Evolutionary conservation across 2,329 filamentous ascomycete species (phyloP), one percentile per base, ranked within the genome.

Genomic region (Trichoderma breve): DNA sequence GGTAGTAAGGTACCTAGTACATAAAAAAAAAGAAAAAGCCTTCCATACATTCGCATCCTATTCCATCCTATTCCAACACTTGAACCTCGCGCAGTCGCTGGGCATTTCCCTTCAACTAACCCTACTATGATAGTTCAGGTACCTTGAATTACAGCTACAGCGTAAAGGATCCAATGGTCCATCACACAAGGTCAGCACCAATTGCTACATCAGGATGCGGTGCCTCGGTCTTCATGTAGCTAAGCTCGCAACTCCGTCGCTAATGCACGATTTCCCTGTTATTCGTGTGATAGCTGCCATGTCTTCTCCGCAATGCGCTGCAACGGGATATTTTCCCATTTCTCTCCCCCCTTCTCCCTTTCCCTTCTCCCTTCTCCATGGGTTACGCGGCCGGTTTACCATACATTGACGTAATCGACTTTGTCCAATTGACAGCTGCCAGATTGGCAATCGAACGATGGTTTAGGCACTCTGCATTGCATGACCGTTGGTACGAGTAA

Each of bases 181-280:
- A 18, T 57, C 47, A 39, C 47, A 28, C 24, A 63, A 14, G 7
- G 14, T 28, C 6, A 21, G 21, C 32, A 11, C 34, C 32, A n/a
- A 39, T n/a, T 12, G 28, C 39, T 26, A 60, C 34, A 5, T 28
- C 14, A 47, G 18, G 24, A 26, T 47, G 26, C 51, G 32, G 34
- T 34, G 65, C 26, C 28, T 60, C 34, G 47, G 21, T n/a, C n/a
- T n/a, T 43, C 39, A 43, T 43, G 39, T 15, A 43, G 43, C 36
- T 15, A 61, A 60, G 36, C 39, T 34, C 36, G 47, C n/a, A 18
- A 30, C 64, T 51, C 53, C 36, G 15, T 61, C 57, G 39, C 36
- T 43, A 61, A 60, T 69, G 66, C 66, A 69, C 30, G 36, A 34
- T 60, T 60, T 69, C 55, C 66, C 39, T 69, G 66, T 69, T 51